Percentiles rank a stretch among this genome's conserved stretches.
These are phyloP conservation scores for Cladorrhinum sp. DNA, from an alignment of 2,329 filamentous ascomycete genomes.

Conservation along the genomic window DNA sequence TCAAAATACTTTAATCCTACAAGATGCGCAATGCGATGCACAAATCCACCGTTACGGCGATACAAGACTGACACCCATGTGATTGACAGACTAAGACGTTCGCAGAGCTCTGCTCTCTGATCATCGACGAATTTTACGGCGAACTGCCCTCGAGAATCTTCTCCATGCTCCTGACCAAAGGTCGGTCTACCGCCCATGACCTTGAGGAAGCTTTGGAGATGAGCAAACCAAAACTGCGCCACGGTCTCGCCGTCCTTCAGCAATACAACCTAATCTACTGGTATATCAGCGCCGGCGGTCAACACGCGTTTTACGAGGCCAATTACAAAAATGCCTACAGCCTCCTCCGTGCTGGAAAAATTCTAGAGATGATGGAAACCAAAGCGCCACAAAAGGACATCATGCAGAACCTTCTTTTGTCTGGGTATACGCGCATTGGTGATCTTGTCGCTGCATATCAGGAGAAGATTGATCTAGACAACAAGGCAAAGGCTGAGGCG, in stretches of 20 bases:
- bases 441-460: slow-evolving; percentile 66
- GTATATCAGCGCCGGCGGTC: slow-evolving; percentile 60
- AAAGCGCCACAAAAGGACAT: slow-evolving; percentile 70
- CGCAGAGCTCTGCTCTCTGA: slow-evolving; percentile 83
- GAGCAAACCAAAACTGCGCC: slow-evolving; percentile 69
- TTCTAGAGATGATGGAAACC: slow-evolving; percentile 70
- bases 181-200: slow-evolving; percentile 68
- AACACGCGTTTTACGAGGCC: slow-evolving; percentile 75
- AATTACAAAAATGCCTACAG: slow-evolving; percentile 79
- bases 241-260: slow-evolving; percentile 78
- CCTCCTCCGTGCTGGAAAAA: slow-evolving; percentile 76
- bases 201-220: slow-evolving; percentile 72
- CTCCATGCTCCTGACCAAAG: slow-evolving; percentile 71
- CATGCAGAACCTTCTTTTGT: slow-evolving; percentile 68
- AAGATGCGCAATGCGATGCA: not conserved
- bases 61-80: slow-evolving; percentile 28
- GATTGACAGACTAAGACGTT: slow-evolving; percentile 62
- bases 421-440: slow-evolving; percentile 72
- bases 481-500: slow-evolving; percentile 15
- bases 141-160: slow-evolving; percentile 90
- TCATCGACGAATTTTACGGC: slow-evolving; percentile 86
- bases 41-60: not conserved
- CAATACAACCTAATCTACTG: slow-evolving; percentile 86
- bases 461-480: slow-evolving; percentile 32
- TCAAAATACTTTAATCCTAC: not conserved